phyloP scores from a whole-genome alignment of 164 flowering plant genomes.

The Tetrastigma voinierianum region DNA sequence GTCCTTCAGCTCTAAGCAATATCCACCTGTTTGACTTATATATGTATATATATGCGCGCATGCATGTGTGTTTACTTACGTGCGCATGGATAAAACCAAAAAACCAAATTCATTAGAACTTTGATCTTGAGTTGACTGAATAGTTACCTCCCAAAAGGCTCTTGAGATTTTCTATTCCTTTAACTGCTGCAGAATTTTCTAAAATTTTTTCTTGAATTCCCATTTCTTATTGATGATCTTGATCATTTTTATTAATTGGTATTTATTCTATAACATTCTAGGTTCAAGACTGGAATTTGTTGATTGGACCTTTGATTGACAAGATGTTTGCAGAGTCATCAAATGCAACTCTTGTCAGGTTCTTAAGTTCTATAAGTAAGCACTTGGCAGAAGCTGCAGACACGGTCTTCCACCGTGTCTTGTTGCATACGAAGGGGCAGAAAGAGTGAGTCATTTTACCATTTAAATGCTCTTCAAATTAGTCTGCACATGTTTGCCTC shows the following conservation, averaged over 20 bases:
- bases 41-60: no score
- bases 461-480: no score
- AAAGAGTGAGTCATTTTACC: conserved; percentile 46
- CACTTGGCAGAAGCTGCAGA: conserved; percentile 56
- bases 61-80: no score
- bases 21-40: no score
- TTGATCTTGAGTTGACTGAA: no score
- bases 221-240: neutral
- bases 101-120: no score
- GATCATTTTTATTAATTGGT: neutral
- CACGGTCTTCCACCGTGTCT: conserved; percentile 49
- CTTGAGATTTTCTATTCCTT: no score
- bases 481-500: neutral
- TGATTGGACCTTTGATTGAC: conserved; percentile 62
- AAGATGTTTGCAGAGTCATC: conserved; percentile 83
- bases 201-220: neutral
- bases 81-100: no score
- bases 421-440: conserved; percentile 45
- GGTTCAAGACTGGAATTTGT: conserved; percentile 70
- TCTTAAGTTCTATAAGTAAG: conserved; percentile 66
- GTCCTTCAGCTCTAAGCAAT: no score
- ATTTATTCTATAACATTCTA: conserved; percentile 20
- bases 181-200: no score
- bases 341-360: conserved; percentile 69
- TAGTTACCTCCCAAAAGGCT: no score